Evolutionary conservation across 352 stramenopile genomes (phyloP), one percentile per base, ranked within the genome.

Genomic region (Pythium rishiriense): DNA sequence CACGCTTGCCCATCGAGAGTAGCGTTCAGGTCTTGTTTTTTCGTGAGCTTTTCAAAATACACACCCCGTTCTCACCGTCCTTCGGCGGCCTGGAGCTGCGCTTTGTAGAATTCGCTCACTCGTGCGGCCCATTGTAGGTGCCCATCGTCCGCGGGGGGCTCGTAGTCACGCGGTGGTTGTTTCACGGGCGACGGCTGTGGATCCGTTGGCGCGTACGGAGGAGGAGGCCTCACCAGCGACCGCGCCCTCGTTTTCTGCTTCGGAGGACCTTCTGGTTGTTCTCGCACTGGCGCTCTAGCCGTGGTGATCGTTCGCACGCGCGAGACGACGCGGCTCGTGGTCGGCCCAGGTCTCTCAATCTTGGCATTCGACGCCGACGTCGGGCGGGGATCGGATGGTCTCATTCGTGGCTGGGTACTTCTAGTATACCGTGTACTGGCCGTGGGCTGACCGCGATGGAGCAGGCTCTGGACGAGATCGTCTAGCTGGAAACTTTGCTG

Each of bases 71-170:
- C 37, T 17, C 37, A 43, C 37, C n/a, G 37, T 12, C 31, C 5
- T 35, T 5, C 5, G 31, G 48, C 28, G 26, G 35, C 46, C 9
- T 56, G 43, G 49, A 53, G 56, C 12, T 61, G 50, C 26, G 59
- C 66, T 22, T 64, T 75, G 74, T 89, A 91, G 45, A 87, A 69
- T 21, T 80, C 74, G 47, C 78, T 75, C 49, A 88, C 75, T 52
- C 79, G 78, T 41, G 74, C 69, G 1, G 81, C 79, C 81, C 81
- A 91, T 41, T 72, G 74, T 53, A 88, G 45, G 54, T 89, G 78
- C 50, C 83, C 70, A 25, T 69, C 62, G 47, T 66, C 65, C 4
- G 28, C 57, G 0, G 58, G 56, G 5, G 66, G 64, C 43, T 72
- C 66, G 14, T 64, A 64, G 50, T 67, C 37, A 21, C 55, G 45